Conservation (phyloP, 2,329 filamentous ascomycete species). For the Aspergillus sp. region DNA sequence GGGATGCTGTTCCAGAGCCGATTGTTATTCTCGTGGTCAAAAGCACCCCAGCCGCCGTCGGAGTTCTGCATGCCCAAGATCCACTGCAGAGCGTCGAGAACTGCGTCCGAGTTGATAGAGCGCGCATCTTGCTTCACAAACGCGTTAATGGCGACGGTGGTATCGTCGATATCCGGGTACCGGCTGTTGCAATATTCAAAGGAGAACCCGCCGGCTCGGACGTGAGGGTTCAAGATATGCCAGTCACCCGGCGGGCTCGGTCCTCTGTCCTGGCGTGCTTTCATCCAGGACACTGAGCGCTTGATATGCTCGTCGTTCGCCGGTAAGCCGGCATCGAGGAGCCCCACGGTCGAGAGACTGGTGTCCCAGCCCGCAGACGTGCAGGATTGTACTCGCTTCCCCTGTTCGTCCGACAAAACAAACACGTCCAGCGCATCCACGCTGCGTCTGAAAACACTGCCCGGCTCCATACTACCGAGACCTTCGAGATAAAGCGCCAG, state of each 20-base stretch:
- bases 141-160: slow-evolving; percentile 22
- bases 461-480: slow-evolving; percentile 7
- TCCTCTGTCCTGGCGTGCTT: slow-evolving; percentile 13
- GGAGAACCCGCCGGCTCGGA: slow-evolving; percentile 20
- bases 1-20: slow-evolving; percentile 28
- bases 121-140: slow-evolving; percentile 16
- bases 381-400: slow-evolving; percentile 21
- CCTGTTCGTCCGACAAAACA: slow-evolving; percentile 15
- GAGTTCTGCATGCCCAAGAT: slow-evolving; percentile 30
- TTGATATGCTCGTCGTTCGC: background rate
- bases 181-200: slow-evolving; percentile 26
- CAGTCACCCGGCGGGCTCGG: slow-evolving; percentile 18
- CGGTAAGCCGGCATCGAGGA: slow-evolving; percentile 14
- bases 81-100: slow-evolving; percentile 17
- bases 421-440: slow-evolving; percentile 23
- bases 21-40: slow-evolving; percentile 28
- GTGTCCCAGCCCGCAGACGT: slow-evolving; percentile 31
- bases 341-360: slow-evolving; percentile 21
- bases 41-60: slow-evolving; percentile 32
- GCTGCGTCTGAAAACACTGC: slow-evolving; percentile 10
- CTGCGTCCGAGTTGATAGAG: background rate
- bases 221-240: slow-evolving; percentile 14
- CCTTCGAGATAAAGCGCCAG: slow-evolving; percentile 24
- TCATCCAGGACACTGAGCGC: slow-evolving; percentile 6
- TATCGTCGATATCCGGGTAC: slow-evolving; percentile 30